Evolutionary conservation across 352 stramenopile genomes (phyloP).

Genomic region (Pythium chondricola): DNA sequence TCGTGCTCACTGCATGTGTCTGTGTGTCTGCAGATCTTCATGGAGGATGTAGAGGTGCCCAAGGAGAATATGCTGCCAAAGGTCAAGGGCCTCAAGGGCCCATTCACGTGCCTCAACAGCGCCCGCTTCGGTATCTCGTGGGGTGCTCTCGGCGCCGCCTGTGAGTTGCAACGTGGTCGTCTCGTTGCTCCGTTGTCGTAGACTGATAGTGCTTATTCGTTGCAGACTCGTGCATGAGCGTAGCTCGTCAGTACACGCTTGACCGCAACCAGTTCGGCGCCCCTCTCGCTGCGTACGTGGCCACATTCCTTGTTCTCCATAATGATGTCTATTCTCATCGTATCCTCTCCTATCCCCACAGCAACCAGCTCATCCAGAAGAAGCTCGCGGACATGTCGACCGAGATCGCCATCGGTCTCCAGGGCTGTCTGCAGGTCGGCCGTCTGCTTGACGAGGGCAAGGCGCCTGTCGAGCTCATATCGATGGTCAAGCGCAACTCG

Average conservation of each 20-base stretch:
- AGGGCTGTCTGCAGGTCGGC: constrained; percentile 90
- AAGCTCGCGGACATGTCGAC: constrained; percentile 97
- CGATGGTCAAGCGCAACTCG: constrained; percentile 94
- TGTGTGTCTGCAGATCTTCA: constrained; percentile 83
- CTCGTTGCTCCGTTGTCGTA: neutral
- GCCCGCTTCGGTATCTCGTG: constrained; percentile 97
- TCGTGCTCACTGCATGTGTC: too few species aligned
- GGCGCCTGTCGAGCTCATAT: constrained; percentile 89
- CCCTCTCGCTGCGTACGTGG: constrained; percentile 90
- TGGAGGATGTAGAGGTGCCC: constrained; percentile 95
- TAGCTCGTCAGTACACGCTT: constrained; percentile 93
- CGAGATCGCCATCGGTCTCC: constrained; percentile 92
- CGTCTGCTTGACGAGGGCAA: constrained; percentile 85
- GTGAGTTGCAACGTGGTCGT: constrained; percentile 24
- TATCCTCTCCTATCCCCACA: constrained; percentile 20
- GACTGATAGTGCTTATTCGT: too few species aligned
- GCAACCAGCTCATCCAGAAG: constrained; percentile 98
- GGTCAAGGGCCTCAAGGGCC: constrained; percentile 88
- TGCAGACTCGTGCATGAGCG: constrained; percentile 90
- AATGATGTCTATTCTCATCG: neutral
- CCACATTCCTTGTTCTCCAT: neutral
- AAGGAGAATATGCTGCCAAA: constrained; percentile 92
- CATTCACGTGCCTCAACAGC: constrained; percentile 97
- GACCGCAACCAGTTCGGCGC: constrained; percentile 95
- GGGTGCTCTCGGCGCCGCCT: constrained; percentile 93